These are phyloP conservation scores for Viola odorata DNA, from an alignment of 345 rosid species.

Conservation along the genomic window DNA sequence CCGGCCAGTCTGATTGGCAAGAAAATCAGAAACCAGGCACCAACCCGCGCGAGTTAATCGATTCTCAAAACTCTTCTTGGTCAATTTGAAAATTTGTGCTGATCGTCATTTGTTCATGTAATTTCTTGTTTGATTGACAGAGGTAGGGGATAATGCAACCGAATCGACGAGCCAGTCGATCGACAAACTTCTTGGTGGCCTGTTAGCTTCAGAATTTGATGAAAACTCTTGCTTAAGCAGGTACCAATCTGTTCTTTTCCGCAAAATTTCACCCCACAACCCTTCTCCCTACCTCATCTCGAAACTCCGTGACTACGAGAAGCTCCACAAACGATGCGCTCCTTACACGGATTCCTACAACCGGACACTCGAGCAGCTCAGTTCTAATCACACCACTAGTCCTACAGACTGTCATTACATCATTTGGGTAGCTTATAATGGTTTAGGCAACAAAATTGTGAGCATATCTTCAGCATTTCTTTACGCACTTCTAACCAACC, in stretches of 20 bases:
- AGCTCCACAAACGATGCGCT: constrained; percentile 12
- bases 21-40: too few species aligned
- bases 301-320: constrained; percentile 14
- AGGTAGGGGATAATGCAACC: too few species aligned
- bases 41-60: too few species aligned
- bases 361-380: neutral
- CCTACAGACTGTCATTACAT: constrained; percentile 17
- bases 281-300: constrained; percentile 18
- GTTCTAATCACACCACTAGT: neutral
- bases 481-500: constrained; percentile 20
- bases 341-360: constrained; percentile 5
- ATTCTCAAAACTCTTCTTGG: too few species aligned
- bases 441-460: constrained; percentile 23
- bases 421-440: constrained; percentile 9
- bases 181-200: constrained; percentile 3
- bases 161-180: too few species aligned
- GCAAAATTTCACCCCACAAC: constrained; percentile 2
- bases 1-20: too few species aligned
- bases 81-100: too few species aligned
- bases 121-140: too few species aligned
- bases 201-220: constrained; percentile 10
- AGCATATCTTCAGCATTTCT: constrained; percentile 18
- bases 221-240: constrained; percentile 14
- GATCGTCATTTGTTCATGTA: too few species aligned
- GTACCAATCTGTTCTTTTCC: constrained; percentile 1